These are phyloP conservation scores for Populus hybrid DNA, from an alignment of 441 rosid genomes.

Conservation along the genomic window DNA sequence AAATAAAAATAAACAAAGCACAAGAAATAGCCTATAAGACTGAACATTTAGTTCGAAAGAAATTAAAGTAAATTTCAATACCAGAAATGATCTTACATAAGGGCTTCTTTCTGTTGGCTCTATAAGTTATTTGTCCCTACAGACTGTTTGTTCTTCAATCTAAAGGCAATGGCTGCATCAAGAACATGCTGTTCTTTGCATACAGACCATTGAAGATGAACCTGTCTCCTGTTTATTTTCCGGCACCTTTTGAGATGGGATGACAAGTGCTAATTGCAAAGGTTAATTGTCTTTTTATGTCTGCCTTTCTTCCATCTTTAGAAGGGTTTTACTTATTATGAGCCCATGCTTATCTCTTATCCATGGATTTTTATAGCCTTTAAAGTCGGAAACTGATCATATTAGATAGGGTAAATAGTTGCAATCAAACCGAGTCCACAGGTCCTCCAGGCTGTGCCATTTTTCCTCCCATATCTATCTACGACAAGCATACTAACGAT, in stretches of 20 bases:
- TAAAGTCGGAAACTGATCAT: not conserved
- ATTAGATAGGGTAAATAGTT: not conserved
- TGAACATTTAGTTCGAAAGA: not conserved
- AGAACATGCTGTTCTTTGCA: not conserved
- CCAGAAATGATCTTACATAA: not conserved
- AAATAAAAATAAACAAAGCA: not conserved
- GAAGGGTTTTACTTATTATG: not conserved
- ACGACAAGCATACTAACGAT: conserved; percentile 58
- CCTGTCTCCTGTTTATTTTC: not conserved
- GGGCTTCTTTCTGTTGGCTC: not conserved
- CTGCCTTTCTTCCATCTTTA: not conserved
- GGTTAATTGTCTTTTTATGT: not conserved
- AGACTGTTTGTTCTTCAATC: not conserved
- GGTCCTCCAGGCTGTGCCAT: not conserved
- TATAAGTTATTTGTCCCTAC: not conserved
- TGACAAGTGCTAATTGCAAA: not conserved
- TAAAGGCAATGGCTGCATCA: too few species aligned
- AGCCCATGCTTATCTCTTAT: not conserved
- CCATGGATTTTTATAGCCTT: not conserved
- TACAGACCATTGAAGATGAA: not conserved
- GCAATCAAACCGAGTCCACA: not conserved
- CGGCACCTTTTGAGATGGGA: not conserved
- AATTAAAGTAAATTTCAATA: not conserved
- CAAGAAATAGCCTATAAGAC: not conserved
- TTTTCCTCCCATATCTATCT: conserved; percentile 60